Evolutionary conservation across 495 filamentous ascomycete species (phyloP).

Genomic region (Aspergillus cavernicola): DNA sequence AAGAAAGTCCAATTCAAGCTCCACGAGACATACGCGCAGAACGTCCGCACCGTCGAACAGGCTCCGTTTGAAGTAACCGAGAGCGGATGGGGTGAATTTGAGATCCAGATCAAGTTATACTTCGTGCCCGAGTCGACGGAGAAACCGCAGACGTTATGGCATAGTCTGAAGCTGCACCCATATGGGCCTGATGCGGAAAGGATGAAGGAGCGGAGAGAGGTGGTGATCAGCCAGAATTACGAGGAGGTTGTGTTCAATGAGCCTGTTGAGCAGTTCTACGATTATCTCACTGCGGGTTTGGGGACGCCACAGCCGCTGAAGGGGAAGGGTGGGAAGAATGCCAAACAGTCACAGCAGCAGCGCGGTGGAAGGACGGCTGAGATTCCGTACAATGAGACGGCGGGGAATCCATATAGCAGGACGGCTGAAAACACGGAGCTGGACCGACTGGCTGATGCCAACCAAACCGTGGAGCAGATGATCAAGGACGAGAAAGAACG

Average conservation of each 20-base stretch:
- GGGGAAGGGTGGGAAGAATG: constrained; percentile 45
- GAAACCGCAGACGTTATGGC: constrained; percentile 88
- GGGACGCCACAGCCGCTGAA: constrained; percentile 25
- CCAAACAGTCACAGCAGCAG: constrained; percentile 44
- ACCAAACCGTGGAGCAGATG: constrained; percentile 68
- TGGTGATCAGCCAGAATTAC: constrained; percentile 71
- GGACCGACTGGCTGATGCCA: constrained; percentile 52
- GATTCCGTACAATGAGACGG: constrained; percentile 60
- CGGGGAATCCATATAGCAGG: constrained; percentile 67
- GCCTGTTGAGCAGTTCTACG: constrained; percentile 85
- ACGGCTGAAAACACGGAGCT: constrained; percentile 70
- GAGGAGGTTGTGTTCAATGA: constrained; percentile 96
- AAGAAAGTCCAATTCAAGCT: constrained; percentile 97
- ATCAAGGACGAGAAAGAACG: constrained; percentile 64
- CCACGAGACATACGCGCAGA: constrained; percentile 89
- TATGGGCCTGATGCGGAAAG: constrained; percentile 79
- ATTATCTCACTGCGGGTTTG: constrained; percentile 67
- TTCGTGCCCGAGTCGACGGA: constrained; percentile 81
- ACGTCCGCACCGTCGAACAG: constrained; percentile 70
- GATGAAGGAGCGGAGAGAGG: constrained; percentile 58
- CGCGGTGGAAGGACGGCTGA: constrained; percentile 60
- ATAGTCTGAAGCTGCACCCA: constrained; percentile 85
- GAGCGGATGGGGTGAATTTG: constrained; percentile 97
- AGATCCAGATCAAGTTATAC: constrained; percentile 88
- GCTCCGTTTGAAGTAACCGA: constrained; percentile 83